phyloP scores from a whole-genome alignment of 73 alveolate genomes.

The Effrenium voratum region DNA sequence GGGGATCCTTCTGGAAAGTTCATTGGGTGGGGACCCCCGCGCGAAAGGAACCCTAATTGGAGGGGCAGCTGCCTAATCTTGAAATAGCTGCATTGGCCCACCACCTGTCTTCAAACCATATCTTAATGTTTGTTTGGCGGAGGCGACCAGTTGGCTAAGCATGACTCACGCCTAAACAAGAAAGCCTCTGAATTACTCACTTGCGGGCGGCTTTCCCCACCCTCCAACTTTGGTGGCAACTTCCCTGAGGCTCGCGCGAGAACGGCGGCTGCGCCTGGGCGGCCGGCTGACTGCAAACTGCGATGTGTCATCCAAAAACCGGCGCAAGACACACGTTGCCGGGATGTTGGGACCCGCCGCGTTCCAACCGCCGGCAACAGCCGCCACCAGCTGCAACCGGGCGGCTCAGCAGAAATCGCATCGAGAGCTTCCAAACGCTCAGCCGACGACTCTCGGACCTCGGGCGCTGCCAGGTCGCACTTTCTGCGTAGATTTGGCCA shows the following conservation, averaged over 20 bases:
- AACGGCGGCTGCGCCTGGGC: neutral
- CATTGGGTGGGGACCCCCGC: too few relatives aligned
- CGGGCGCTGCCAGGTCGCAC: neutral
- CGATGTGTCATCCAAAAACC: neutral
- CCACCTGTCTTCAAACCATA: too few relatives aligned
- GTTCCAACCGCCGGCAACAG: too few relatives aligned
- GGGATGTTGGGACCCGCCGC: too few relatives aligned
- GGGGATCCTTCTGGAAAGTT: too few relatives aligned
- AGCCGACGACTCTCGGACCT: slow-evolving; percentile 56
- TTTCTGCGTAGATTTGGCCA: too few relatives aligned
- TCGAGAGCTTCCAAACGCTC: slow-evolving; percentile 39
- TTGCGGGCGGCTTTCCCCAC: neutral
- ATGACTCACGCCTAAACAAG: too few relatives aligned
- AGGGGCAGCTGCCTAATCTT: too few relatives aligned
- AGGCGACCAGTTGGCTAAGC: neutral
- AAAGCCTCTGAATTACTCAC: too few relatives aligned
- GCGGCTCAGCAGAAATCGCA: slow-evolving; percentile 48
- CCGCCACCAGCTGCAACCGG: too few relatives aligned
- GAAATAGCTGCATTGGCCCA: too few relatives aligned
- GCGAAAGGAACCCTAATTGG: too few relatives aligned
- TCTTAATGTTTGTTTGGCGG: neutral
- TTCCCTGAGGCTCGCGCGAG: neutral
- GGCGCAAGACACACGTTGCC: neutral
- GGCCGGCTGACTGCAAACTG: neutral
- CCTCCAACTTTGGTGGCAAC: neutral